Base-by-base conservation (phyloP, 2,329 filamentous ascomycete species). In the Daldinia eschscholtzii region DNA sequence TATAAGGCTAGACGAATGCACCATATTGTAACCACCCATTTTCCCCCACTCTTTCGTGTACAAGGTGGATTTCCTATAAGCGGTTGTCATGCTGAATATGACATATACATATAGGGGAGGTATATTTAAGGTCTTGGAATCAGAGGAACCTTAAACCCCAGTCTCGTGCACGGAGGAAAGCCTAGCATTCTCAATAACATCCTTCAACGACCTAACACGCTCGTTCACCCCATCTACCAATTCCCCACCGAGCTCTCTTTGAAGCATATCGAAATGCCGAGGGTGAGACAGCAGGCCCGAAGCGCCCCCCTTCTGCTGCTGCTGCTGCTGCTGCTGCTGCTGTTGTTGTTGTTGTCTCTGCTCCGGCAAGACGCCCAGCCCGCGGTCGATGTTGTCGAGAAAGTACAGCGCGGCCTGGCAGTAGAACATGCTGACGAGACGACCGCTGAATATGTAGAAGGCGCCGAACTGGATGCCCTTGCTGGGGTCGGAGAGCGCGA, bases 311-410 rank as follows among this genome's bases (percentile, higher is more conserved):
- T 33, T 5, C 30, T 33, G 30, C 7, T 35, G 30, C 4, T 33
- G 30, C 30, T 33, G 30, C 4, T 35, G 33, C 33, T 35, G 33
- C 33, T 35, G 33, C 33, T 35, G 33, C 33, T 35, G 33, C 20
- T 23, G 20, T 2, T 23, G 20, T 23, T 23, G 20, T 23, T 65
- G 46, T 12, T 55, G 28, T 44, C 61, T 30, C 61, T 68, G 70
- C 18, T 70, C 70, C 3, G 70, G 64, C n/a, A 64, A 48, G 13
- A 72, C 57, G 15, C 70, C 61, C 12, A 73, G 57, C 4, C 61
- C 70, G 7, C 70, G 63, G 41, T 73, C 70, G 61, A 72, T 68
- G 20, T 69, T 72, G 18, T 65, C 70, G 2, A 68, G 59, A 57
- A 71, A 71, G 15, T 72, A 70, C 15, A 65, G 42, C 18, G 72